These are phyloP conservation scores for Solanum acaule DNA, from an alignment of 257 asterid genomes.

Conservation along the genomic window DNA sequence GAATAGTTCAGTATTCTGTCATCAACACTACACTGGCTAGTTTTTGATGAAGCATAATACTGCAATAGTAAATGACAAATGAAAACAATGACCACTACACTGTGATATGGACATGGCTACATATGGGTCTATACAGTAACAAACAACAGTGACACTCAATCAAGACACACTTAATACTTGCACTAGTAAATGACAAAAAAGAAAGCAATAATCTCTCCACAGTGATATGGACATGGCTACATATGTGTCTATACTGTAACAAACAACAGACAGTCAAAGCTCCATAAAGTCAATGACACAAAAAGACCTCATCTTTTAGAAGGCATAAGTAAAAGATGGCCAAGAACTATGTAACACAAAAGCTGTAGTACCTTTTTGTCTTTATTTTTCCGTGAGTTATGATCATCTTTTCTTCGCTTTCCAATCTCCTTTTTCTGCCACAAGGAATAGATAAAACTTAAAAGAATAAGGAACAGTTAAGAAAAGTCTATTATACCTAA, in stretches of 20 bases:
- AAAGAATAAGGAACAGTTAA: neutral
- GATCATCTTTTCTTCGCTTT: constrained; percentile 88
- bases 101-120: neutral
- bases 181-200: neutral
- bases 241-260: neutral
- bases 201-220: neutral
- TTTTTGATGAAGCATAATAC: neutral
- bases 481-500: neutral
- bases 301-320: neutral
- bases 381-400: constrained; percentile 52
- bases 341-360: constrained; percentile 1
- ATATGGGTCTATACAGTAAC: neutral
- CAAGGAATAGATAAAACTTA: neutral
- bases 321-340: neutral
- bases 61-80: neutral
- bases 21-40: neutral
- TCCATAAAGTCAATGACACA: neutral
- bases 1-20: neutral
- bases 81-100: neutral
- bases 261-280: neutral
- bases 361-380: constrained; percentile 63
- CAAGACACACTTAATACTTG: neutral
- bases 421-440: constrained; percentile 85
- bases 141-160: neutral
- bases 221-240: neutral